Evolutionary conservation across 1,284 basidiomycete species (phyloP).

Genomic region (Pholiota adiposa): DNA sequence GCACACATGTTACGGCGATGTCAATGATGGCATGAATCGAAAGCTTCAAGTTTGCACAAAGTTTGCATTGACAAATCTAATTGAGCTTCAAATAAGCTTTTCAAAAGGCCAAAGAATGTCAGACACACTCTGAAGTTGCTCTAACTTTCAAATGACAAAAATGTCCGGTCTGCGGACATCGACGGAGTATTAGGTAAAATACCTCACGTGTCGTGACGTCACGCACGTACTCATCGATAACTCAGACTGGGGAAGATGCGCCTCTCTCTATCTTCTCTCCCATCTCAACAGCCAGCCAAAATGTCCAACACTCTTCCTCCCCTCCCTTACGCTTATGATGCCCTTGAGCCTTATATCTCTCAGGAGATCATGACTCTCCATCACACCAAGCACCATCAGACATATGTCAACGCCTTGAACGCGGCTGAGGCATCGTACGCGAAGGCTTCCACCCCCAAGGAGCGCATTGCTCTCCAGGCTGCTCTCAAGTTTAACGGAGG

Average conservation of each 20-base stretch:
- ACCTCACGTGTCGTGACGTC: background rate
- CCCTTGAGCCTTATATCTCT: slow-evolving; percentile 86
- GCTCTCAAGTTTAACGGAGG: slow-evolving; percentile 66
- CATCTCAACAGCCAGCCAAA: slow-evolving; percentile 11
- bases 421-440: slow-evolving; percentile 76
- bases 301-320: slow-evolving; percentile 72
- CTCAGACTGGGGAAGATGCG: background rate
- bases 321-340: slow-evolving; percentile 87
- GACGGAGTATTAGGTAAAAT: background rate
- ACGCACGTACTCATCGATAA: slow-evolving; percentile 10
- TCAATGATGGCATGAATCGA: too few species aligned
- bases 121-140: too few species aligned
- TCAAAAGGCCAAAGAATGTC: too few species aligned
- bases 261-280: background rate
- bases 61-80: background rate
- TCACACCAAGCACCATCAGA: slow-evolving; percentile 88
- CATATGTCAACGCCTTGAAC: slow-evolving; percentile 78
- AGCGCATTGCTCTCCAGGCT: slow-evolving; percentile 70
- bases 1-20: too few species aligned
- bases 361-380: slow-evolving; percentile 85
- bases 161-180: too few species aligned
- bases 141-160: too few species aligned
- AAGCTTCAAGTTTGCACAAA: too few species aligned
- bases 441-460: slow-evolving; percentile 67
- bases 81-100: background rate